Evolutionary conservation across 1,284 basidiomycete species (phyloP), one percentile per base, ranked within the genome.

Genomic region (Ceratobasidium sp.): DNA sequence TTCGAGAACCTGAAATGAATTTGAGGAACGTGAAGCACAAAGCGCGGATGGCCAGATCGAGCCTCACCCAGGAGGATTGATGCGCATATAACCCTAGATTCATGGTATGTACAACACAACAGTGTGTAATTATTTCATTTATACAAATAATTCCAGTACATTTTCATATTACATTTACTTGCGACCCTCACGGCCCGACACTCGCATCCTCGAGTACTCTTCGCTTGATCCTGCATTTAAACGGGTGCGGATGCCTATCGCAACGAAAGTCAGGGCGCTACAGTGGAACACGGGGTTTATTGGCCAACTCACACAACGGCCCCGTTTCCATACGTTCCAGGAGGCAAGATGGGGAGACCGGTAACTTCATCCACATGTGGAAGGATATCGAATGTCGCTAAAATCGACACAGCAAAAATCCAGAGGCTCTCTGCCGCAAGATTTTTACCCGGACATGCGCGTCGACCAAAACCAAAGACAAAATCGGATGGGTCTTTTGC

Each of bases 381-480:
- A n/a, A 69, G 32, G 54, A 69, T 69, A 8, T 69, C 67, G 22
- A 69, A 69, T 5, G 22, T 43, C 19, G 67, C 32, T 9, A 69
- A 34, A 49, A 69, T 69, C 25, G 67, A 69, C 34, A 52, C 67
- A 22, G 67, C 67, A 54, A 69, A 69, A 19, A 56, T 56, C 67
- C 67, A 69, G 3, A 69, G 52, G 37, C 29, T 56, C 51, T 69
- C 67, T 6, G 34, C 51, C 15, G 67, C 67, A 22, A 69, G 52
- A 11, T 22, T n/a, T 56, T 44, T 29, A 15, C 67, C 67, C 8
- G 52, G 51, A 25, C 67, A 69, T 34, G 25, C 67, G 37, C 67
- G 67, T 37, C 67, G 67, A 17, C 67, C 67, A 57, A 69, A 69
- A 4, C 67, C 67, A 43, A 69, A 69, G 29, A 69, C 34, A 40